Evolutionary conservation across 140 eudicot species (phyloP).

Genomic region (Flaveria floridana): DNA sequence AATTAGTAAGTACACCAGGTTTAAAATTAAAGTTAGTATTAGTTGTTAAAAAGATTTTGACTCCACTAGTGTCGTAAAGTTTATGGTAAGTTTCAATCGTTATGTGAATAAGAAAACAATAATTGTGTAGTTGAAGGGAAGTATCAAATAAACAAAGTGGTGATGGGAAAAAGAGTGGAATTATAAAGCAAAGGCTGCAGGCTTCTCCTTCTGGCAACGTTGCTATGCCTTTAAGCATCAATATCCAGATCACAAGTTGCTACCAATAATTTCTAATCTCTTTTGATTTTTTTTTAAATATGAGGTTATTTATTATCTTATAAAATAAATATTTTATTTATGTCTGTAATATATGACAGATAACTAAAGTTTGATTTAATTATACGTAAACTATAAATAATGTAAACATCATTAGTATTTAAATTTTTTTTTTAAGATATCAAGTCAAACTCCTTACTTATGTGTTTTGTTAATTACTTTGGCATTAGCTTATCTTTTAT

Average conservation of each 20-base stretch:
- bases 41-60: not conserved
- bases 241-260: conserved; percentile 30
- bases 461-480: no score
- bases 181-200: conserved; percentile 43
- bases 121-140: conserved; percentile 41
- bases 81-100: not conserved
- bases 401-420: no score
- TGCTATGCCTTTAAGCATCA: conserved; percentile 47
- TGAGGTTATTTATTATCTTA: not conserved
- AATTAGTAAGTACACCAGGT: no score
- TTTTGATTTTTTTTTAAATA: not conserved
- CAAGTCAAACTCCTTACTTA: no score
- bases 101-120: conserved; percentile 10
- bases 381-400: no score
- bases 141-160: conserved; percentile 33
- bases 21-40: no score
- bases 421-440: no score
- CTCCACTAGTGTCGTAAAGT: not conserved
- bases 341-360: no score
- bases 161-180: conserved; percentile 28
- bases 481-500: not conserved
- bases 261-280: conserved; percentile 6
- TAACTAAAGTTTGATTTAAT: no score
- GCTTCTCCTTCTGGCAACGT: conserved; percentile 36
- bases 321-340: no score